These are phyloP conservation scores for Hsuehochloa calcarea DNA, from an alignment of 176 grass and related monocot species.

Conservation along the genomic window DNA sequence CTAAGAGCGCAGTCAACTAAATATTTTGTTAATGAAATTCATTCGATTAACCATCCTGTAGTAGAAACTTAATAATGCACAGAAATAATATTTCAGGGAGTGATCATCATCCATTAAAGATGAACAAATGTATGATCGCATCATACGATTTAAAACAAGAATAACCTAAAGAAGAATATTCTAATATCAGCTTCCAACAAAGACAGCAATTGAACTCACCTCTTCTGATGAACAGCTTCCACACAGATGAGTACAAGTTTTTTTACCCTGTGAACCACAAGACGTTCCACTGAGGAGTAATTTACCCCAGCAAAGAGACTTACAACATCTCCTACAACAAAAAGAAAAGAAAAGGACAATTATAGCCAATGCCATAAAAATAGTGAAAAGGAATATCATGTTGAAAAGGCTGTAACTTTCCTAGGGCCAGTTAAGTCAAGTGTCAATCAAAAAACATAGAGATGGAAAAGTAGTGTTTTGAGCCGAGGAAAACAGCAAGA, in stretches of 20 bases:
- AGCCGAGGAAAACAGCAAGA: not conserved
- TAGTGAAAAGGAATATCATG: conserved; percentile 16
- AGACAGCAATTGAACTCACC: conserved; percentile 31
- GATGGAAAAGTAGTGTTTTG: not conserved
- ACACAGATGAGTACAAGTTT: conserved; percentile 72
- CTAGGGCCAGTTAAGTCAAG: not conserved
- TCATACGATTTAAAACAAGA: not conserved
- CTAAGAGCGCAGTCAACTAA: not conserved
- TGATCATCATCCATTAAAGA: not conserved
- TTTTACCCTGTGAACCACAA: conserved; percentile 71
- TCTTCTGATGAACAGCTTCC: conserved; percentile 70
- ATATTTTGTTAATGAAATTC: conserved; percentile 2
- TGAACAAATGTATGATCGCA: not conserved
- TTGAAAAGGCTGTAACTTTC: not conserved
- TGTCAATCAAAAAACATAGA: not conserved
- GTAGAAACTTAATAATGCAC: conserved; percentile 10
- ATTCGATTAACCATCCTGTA: not conserved
- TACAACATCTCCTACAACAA: conserved; percentile 66
- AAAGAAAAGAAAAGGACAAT: not conserved
- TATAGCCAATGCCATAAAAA: conserved; percentile 15
- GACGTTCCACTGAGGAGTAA: conserved; percentile 49
- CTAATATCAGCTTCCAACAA: not conserved
- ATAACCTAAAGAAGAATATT: conserved; percentile 12
- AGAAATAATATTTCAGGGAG: not conserved
- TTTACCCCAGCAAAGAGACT: conserved; percentile 66